phyloP scores from a whole-genome alignment of 306 rosid species.

The Pterocarpus santalinus region DNA sequence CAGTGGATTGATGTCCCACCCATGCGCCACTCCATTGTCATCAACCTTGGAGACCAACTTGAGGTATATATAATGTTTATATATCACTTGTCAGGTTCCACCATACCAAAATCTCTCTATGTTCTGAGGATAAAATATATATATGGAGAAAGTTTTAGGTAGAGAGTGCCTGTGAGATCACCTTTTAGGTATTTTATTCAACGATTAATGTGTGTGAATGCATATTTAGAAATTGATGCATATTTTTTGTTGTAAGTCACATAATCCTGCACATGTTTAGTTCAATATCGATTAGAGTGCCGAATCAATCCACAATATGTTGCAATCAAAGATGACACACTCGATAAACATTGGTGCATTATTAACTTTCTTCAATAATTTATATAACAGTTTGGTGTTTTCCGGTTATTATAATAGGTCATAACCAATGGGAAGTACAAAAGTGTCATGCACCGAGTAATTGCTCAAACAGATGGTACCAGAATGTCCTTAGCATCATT shows the following conservation, averaged over 20 bases:
- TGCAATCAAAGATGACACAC: not conserved
- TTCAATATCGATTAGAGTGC: no score
- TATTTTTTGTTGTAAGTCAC: no score
- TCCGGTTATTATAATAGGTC: constrained; percentile 53
- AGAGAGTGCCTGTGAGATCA: no score
- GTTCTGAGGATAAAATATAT: no score
- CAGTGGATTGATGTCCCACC: constrained; percentile 96
- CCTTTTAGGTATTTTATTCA: no score
- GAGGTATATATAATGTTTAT: constrained; percentile 71
- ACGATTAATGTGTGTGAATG: no score
- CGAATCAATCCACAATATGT: not conserved
- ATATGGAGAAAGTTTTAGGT: no score
- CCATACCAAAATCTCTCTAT: no score
- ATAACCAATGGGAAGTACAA: constrained; percentile 93
- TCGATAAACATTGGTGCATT: not conserved
- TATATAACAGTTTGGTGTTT: not conserved
- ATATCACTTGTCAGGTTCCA: no score
- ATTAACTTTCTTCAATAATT: not conserved
- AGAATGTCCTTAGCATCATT: constrained; percentile 97
- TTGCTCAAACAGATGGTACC: constrained; percentile 74
- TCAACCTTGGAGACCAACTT: constrained; percentile 98
- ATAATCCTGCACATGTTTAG: no score
- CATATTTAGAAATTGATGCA: no score
- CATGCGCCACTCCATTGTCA: constrained; percentile 92
- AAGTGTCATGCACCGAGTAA: constrained; percentile 86